A percentile compares a stretch with the other conserved stretches of the same genome.
Evolutionary conservation across 2,329 filamentous ascomycete genomes (phyloP).

Genomic region (Nemania sp.): DNA sequence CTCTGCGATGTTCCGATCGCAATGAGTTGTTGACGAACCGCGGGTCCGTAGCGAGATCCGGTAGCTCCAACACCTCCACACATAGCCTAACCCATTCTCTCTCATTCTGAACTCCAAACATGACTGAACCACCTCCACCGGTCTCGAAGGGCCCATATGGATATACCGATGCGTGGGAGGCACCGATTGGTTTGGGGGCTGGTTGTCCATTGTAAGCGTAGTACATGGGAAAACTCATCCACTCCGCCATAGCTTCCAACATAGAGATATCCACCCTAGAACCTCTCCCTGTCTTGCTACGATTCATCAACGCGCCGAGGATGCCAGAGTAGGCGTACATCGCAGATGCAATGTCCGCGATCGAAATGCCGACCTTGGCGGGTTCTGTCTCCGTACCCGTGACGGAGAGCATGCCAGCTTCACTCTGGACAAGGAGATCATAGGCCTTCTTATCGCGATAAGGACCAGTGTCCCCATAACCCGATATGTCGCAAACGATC

Average conservation of each 20-base stretch:
- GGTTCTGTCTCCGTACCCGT: conserved; percentile 60
- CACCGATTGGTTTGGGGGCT: conserved; percentile 59
- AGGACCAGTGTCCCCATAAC: conserved; percentile 63
- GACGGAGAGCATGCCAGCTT: conserved; percentile 64
- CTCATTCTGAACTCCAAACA: conserved; percentile 70
- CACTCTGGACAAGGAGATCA: conserved; percentile 66
- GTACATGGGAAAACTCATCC: conserved; percentile 69
- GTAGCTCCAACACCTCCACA: conserved; percentile 57
- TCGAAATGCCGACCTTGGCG: conserved; percentile 65
- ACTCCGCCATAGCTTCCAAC: conserved; percentile 69
- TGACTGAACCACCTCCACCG: conserved; percentile 61
- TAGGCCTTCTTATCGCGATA: conserved; percentile 68
- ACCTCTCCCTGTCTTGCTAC: conserved; percentile 61
- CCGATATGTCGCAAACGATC: conserved; percentile 67
- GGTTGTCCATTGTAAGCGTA: conserved; percentile 62
- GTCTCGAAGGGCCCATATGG: conserved; percentile 68
- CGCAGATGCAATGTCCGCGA: conserved; percentile 65
- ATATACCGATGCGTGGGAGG: conserved; percentile 66
- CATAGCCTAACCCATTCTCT: conserved; percentile 66
- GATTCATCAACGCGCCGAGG: conserved; percentile 61
- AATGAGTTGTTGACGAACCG: conserved; percentile 62
- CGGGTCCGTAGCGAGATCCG: conserved; percentile 57
- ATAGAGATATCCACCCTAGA: conserved; percentile 67
- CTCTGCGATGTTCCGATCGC: conserved; percentile 60
- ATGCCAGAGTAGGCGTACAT: conserved; percentile 66